These are phyloP conservation scores for Trifolium dubium DNA, from an alignment of 306 rosid species.

Conservation along the genomic window DNA sequence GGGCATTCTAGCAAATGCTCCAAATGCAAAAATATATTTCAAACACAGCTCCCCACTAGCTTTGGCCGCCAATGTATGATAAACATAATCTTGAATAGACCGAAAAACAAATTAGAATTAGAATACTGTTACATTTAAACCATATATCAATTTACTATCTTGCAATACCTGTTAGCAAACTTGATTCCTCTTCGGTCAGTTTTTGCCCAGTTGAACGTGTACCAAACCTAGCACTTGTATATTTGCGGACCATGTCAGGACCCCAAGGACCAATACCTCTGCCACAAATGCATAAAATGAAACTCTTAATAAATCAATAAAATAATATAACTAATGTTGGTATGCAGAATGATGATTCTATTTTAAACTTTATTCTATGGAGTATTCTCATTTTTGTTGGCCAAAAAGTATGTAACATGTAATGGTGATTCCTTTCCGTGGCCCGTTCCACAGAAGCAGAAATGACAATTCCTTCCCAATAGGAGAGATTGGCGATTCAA, in stretches of 20 bases:
- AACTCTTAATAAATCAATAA: conserved; percentile 18
- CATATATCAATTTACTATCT: conserved; percentile 35
- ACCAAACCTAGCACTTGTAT: conserved; percentile 81
- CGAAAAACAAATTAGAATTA: conserved; percentile 45
- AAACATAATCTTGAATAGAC: conserved; percentile 68
- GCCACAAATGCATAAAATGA: conserved; percentile 38
- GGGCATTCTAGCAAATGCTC: conserved; percentile 87
- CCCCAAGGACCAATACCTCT: conserved; percentile 99
- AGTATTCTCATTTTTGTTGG: conserved; percentile 11
- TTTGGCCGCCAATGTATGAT: conserved; percentile 89
- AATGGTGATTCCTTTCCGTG: background rate
- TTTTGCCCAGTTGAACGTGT: conserved; percentile 62
- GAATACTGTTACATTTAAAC: conserved; percentile 18
- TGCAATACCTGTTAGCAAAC: conserved; percentile 68
- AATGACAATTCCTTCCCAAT: conserved; percentile 3
- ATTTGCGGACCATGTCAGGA: conserved; percentile 71
- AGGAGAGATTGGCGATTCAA: conserved; percentile 12
- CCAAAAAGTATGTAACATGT: conserved; percentile 1
- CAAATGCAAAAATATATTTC: conserved; percentile 80
- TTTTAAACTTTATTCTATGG: background rate
- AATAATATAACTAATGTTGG: background rate
- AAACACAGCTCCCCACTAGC: conserved; percentile 94
- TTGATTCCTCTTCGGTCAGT: conserved; percentile 73
- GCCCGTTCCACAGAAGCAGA: conserved; percentile 8
- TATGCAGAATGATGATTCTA: conserved; percentile 14